Evolutionary conservation across 495 filamentous ascomycete species (phyloP).

Genomic region (Penicillium maclennaniae): DNA sequence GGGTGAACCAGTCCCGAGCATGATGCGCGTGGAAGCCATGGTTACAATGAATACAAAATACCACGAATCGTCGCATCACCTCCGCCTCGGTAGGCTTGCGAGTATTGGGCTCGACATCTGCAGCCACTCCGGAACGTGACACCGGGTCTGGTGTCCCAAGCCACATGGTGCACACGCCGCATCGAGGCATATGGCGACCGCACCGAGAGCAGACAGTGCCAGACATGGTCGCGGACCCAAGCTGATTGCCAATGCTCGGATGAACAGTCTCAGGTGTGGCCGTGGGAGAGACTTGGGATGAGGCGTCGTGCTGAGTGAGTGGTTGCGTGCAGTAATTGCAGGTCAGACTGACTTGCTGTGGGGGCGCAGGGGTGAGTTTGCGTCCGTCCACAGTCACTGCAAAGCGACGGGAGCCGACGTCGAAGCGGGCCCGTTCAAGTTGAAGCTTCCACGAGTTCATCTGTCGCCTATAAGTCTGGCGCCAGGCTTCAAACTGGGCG

Average conservation of each 20-base stretch:
- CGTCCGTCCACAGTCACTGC: conserved; percentile 59
- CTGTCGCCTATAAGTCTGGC: conserved; percentile 72
- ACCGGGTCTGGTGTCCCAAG: conserved; percentile 76
- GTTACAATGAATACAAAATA: conserved; percentile 83
- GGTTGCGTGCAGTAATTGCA: conserved; percentile 76
- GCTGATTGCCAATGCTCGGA: conserved; percentile 35
- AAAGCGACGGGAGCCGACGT: conserved; percentile 55
- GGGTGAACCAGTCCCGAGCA: conserved; percentile 80
- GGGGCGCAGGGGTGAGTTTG: conserved; percentile 60
- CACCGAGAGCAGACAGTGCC: conserved; percentile 76
- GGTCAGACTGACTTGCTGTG: conserved; percentile 73
- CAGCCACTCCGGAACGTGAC: conserved; percentile 51
- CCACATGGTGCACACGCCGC: conserved; percentile 80
- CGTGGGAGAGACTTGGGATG: conserved; percentile 33
- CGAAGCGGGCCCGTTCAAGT: conserved; percentile 59
- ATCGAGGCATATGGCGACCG: conserved; percentile 82
- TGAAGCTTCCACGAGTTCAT: conserved; percentile 74
- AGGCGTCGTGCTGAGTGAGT: conserved; percentile 42
- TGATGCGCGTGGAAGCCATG: conserved; percentile 90
- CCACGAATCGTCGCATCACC: conserved; percentile 53
- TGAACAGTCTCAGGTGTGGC: conserved; percentile 34
- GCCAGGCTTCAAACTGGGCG: conserved; percentile 71
- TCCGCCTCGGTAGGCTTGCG: conserved; percentile 32
- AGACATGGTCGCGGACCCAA: conserved; percentile 36
- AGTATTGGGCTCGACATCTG: conserved; percentile 40